Percentiles rank a stretch among this genome's conserved stretches.
Evolutionary conservation across 768 basidiomycete species (phyloP).

Genomic region (Boletus huronensis): DNA sequence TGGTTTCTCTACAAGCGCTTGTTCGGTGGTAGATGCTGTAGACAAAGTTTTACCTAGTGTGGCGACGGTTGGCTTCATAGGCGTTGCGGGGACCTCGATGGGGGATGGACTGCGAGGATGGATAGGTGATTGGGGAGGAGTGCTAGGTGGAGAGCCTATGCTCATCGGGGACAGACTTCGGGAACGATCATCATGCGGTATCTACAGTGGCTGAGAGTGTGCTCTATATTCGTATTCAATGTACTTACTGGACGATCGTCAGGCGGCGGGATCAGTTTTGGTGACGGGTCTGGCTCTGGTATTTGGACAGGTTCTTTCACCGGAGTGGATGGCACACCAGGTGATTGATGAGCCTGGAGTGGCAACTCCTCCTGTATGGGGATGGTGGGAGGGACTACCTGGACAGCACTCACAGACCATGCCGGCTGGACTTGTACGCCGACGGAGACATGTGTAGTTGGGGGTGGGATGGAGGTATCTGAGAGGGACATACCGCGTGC

Average conservation of each 20-base stretch:
- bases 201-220: slow-evolving; percentile 30
- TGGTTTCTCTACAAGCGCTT: slow-evolving; percentile 17
- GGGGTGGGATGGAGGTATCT: slow-evolving; percentile 26
- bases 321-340: slow-evolving; percentile 9
- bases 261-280: slow-evolving; percentile 11
- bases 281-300: slow-evolving; percentile 7
- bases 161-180: slow-evolving; percentile 63
- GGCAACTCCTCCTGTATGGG: slow-evolving; percentile 12
- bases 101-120: slow-evolving; percentile 1
- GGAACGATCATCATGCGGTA: slow-evolving; percentile 30
- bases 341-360: slow-evolving; percentile 1
- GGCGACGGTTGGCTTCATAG: slow-evolving; percentile 3
- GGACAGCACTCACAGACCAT: slow-evolving; percentile 37
- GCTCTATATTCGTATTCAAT: background rate
- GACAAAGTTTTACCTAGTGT: slow-evolving; percentile 9
- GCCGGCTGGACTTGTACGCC: slow-evolving; percentile 44
- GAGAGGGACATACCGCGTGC: slow-evolving; percentile 27
- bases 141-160: slow-evolving; percentile 46
- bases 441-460: slow-evolving; percentile 36
- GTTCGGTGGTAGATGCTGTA: slow-evolving; percentile 14
- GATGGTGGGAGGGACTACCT: slow-evolving; percentile 28
- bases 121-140: slow-evolving; percentile 30
- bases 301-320: slow-evolving; percentile 9
- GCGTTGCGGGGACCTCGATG: slow-evolving; percentile 1
- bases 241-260: slow-evolving; percentile 24